Conservation (phyloP, 768 basidiomycete genomes). For the Asterophora parasitica region DNA sequence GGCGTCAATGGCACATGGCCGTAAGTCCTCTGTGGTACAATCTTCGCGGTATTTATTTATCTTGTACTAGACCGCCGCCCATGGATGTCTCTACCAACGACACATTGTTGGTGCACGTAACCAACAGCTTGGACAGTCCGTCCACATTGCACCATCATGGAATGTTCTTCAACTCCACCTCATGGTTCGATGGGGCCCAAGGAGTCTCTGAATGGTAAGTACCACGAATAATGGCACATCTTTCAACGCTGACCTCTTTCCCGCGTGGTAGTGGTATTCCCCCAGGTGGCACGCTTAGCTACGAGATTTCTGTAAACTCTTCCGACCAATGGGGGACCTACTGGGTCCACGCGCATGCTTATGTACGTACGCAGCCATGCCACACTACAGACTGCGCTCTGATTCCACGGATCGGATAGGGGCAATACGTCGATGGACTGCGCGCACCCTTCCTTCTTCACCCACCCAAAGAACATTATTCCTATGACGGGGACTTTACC, state of each 20-base stretch:
- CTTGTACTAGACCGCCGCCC: conserved; percentile 64
- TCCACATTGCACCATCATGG: conserved; percentile 89
- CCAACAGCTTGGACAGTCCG: conserved; percentile 62
- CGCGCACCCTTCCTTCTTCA: conserved; percentile 83
- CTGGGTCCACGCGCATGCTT: conserved; percentile 72
- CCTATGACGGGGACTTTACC: conserved; percentile 89
- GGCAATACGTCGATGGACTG: conserved; percentile 91
- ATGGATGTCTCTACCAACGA: conserved; percentile 70
- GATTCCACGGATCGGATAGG: conserved; percentile 37
- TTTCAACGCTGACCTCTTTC: not conserved
- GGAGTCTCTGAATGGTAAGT: conserved; percentile 77
- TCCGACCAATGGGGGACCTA: conserved; percentile 77
- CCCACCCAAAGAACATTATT: conserved; percentile 56
- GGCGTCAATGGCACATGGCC: conserved; percentile 95
- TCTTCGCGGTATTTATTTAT: not conserved
- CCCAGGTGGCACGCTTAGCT: conserved; percentile 63
- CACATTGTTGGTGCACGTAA: conserved; percentile 70
- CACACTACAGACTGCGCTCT: not conserved
- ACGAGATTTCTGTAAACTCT: conserved; percentile 63
- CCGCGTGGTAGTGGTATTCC: conserved; percentile 62
- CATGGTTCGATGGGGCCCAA: conserved; percentile 87
- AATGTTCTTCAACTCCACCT: conserved; percentile 86
- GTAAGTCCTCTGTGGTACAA: conserved; percentile 40
- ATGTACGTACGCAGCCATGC: conserved; percentile 27
- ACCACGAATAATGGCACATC: conserved; percentile 12